Evolutionary conservation across 768 basidiomycete genomes (phyloP).

Genomic region (Suillus hirtellus): DNA sequence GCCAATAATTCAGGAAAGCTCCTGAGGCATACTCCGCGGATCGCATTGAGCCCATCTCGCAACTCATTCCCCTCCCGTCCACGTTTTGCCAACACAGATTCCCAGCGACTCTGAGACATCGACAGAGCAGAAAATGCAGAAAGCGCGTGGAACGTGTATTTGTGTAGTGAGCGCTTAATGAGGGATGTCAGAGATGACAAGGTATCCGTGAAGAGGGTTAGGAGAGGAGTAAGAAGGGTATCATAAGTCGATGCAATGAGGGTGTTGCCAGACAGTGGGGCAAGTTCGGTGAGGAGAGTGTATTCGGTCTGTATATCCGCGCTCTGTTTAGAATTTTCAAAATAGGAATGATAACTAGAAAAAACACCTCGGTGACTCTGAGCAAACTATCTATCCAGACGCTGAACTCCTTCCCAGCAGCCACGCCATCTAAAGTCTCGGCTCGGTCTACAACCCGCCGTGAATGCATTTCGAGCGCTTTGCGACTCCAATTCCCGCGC

Average conservation of each 20-base stretch:
- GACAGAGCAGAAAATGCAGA: constrained; percentile 64
- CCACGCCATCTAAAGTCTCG: constrained; percentile 65
- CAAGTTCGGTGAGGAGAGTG: constrained; percentile 59
- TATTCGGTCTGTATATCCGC: constrained; percentile 58
- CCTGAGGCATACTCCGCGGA: constrained; percentile 70
- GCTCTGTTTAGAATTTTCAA: neutral
- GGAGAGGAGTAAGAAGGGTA: constrained; percentile 63
- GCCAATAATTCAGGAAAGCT: constrained; percentile 85
- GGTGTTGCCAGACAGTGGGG: constrained; percentile 53
- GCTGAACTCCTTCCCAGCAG: constrained; percentile 69
- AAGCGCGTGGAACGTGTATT: constrained; percentile 78
- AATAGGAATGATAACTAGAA: constrained; percentile 17
- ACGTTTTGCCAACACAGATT: constrained; percentile 57
- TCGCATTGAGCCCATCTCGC: constrained; percentile 63
- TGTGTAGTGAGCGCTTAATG: constrained; percentile 76
- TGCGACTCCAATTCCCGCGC: constrained; percentile 77
- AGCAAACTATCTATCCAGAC: constrained; percentile 69
- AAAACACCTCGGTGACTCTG: constrained; percentile 59
- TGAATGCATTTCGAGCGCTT: constrained; percentile 71
- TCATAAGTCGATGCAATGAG: constrained; percentile 59
- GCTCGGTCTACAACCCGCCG: constrained; percentile 70
- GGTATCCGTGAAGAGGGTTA: constrained; percentile 64
- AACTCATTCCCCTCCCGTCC: constrained; percentile 63
- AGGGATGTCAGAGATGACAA: constrained; percentile 61
- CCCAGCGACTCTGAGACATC: constrained; percentile 62